Conservation (phyloP, 352 stramenopile species). For the Globisporangium lucens region DNA sequence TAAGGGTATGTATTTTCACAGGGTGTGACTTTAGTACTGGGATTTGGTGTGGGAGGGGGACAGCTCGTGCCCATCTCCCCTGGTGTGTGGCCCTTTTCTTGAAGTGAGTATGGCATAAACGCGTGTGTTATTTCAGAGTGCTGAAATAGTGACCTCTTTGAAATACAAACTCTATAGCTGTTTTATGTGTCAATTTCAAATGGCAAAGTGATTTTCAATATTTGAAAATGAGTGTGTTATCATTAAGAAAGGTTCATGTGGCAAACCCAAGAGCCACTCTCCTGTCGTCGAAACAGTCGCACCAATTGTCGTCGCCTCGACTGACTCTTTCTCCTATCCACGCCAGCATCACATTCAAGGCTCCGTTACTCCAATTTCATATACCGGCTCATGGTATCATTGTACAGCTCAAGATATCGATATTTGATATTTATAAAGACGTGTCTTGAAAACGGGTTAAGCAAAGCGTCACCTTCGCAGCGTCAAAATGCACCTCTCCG, state of each 20-base stretch:
- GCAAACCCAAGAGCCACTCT: background rate
- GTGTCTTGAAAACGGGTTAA: background rate
- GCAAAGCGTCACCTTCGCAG: background rate
- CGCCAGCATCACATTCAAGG: background rate
- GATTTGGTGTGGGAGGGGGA: background rate
- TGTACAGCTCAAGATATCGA: background rate
- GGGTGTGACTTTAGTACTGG: background rate
- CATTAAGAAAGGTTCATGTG: background rate
- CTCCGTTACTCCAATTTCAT: background rate
- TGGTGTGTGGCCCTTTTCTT: constrained; percentile 6
- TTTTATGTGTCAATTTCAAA: too few species aligned
- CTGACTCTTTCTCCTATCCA: constrained; percentile 1
- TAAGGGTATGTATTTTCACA: background rate
- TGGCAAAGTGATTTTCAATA: background rate
- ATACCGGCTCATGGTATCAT: background rate
- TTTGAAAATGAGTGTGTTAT: background rate
- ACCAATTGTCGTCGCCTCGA: background rate
- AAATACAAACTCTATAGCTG: background rate
- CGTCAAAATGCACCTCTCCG: background rate
- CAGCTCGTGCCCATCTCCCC: background rate
- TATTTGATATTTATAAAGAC: background rate
- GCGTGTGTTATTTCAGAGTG: constrained; percentile 9
- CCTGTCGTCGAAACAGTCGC: background rate
- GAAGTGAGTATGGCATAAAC: constrained; percentile 11
- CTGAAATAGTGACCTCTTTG: background rate